Percentiles rank a stretch among this genome's conserved stretches.
Evolutionary conservation across 805 yeast genomes (phyloP).

Genomic region (Candida tallmaniae): DNA sequence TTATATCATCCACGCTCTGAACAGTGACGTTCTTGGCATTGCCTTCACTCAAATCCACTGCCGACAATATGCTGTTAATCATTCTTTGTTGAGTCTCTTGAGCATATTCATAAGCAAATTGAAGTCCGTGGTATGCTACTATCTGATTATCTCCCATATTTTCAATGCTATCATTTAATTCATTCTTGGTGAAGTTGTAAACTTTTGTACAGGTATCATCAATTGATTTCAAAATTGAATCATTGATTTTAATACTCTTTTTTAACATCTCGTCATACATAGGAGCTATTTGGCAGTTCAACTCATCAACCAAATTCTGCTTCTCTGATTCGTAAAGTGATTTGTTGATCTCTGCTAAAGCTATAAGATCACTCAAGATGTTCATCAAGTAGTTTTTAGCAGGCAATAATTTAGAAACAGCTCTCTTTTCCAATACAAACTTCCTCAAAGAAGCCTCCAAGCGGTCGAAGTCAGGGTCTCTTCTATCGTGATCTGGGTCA

Average conservation of each 20-base stretch:
- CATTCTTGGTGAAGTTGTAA: conserved; percentile 56
- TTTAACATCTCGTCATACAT: conserved; percentile 50
- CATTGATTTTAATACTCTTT: conserved; percentile 52
- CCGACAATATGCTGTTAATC: conserved; percentile 56
- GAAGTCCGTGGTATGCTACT: conserved; percentile 57
- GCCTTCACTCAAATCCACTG: conserved; percentile 63
- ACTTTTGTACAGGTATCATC: conserved; percentile 57
- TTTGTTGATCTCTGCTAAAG: conserved; percentile 60
- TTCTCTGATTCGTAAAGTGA: conserved; percentile 48
- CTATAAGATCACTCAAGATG: conserved; percentile 58
- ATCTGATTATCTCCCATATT: conserved; percentile 48
- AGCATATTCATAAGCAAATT: conserved; percentile 67
- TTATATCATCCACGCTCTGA: conserved; percentile 57
- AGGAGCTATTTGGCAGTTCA: conserved; percentile 56
- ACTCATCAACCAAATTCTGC: conserved; percentile 28
- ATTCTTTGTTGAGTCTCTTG: conserved; percentile 62
- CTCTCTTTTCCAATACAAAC: conserved; percentile 84
- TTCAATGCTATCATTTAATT: conserved; percentile 49
- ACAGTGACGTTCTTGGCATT: conserved; percentile 61
- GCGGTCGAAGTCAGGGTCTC: conserved; percentile 60
- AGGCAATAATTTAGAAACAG: conserved; percentile 84
- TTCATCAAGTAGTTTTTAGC: conserved; percentile 84
- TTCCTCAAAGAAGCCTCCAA: conserved; percentile 81
- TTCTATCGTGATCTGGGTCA: conserved; percentile 20
- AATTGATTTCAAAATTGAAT: conserved; percentile 54